A percentile compares a stretch with the other conserved stretches of the same genome.
phyloP scores from a whole-genome alignment of 2,329 filamentous ascomycete genomes.

The Trichoderma sp. region DNA sequence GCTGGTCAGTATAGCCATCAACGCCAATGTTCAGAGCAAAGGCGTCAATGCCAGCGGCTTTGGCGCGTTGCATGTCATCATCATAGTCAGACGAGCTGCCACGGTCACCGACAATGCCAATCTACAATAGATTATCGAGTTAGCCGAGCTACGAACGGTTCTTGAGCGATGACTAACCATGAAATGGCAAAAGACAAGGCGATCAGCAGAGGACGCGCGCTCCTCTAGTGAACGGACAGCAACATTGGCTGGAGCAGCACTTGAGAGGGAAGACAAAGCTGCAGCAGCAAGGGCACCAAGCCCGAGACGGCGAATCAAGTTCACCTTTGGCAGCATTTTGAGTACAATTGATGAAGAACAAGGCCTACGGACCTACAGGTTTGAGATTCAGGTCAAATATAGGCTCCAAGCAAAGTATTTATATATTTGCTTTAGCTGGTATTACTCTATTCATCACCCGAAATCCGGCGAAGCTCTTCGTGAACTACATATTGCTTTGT shows the following conservation, averaged over 20 bases:
- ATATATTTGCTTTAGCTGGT: not conserved
- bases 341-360: not conserved
- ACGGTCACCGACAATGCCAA: conserved; percentile 44
- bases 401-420: not conserved
- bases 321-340: conserved; percentile 19
- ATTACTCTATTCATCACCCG: not conserved
- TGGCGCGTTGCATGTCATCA: conserved; percentile 51
- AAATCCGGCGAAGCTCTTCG: not conserved
- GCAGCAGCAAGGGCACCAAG: conserved; percentile 30
- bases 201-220: conserved; percentile 8
- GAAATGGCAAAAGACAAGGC: conserved; percentile 48
- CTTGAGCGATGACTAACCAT: conserved; percentile 39
- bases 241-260: conserved; percentile 21
- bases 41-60: conserved; percentile 50
- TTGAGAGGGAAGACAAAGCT: conserved; percentile 27
- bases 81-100: conserved; percentile 50
- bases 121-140: not conserved
- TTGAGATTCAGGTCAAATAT: not conserved
- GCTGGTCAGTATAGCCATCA: conserved; percentile 49
- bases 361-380: not conserved
- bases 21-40: conserved; percentile 56
- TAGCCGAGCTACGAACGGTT: not conserved
- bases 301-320: conserved; percentile 30
- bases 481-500: not conserved
- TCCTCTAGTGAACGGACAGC: conserved; percentile 25